Conservation (phyloP, 2,329 filamentous ascomycete genomes). For the Pseudopyricularia cyperi region DNA sequence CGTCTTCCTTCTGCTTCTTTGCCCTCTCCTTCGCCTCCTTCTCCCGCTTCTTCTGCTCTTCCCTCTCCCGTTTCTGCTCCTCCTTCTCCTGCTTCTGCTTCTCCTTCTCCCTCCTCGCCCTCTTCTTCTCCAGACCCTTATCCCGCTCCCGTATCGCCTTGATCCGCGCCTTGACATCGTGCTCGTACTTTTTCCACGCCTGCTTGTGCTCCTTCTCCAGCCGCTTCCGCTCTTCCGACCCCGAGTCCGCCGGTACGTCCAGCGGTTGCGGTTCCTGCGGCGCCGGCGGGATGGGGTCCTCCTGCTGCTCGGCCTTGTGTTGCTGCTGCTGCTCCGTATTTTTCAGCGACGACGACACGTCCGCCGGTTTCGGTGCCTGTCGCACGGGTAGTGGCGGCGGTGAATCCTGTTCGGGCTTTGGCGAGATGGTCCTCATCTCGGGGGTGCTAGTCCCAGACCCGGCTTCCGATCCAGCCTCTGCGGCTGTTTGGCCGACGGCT, state of each 20-base stretch:
- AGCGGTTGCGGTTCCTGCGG: constrained; percentile 42
- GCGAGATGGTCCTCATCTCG: not conserved
- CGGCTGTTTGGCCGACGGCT: too few species aligned
- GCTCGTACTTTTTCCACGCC: constrained; percentile 50
- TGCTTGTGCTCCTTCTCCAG: constrained; percentile 56
- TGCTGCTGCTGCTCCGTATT: too few species aligned
- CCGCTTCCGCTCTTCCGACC: constrained; percentile 53
- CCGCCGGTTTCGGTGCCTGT: not conserved
- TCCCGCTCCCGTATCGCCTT: constrained; percentile 50
- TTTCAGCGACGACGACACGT: not conserved
- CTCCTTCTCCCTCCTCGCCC: constrained; percentile 28
- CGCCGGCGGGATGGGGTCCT: constrained; percentile 25
- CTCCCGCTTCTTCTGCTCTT: constrained; percentile 14
- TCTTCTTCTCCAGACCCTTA: constrained; percentile 43
- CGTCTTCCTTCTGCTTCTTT: constrained; percentile 15
- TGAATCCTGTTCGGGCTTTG: not conserved
- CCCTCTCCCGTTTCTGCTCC: constrained; percentile 15
- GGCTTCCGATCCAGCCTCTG: not conserved
- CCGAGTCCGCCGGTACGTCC: constrained; percentile 43
- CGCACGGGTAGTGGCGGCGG: not conserved
- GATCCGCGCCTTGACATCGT: constrained; percentile 52
- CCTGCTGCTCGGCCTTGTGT: not conserved
- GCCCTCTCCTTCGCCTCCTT: constrained; percentile 19
- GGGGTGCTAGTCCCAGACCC: not conserved
- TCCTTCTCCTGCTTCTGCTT: constrained; percentile 16